These are phyloP conservation scores for Forsythia viridissima DNA, from an alignment of 257 asterid species.

Conservation along the genomic window DNA sequence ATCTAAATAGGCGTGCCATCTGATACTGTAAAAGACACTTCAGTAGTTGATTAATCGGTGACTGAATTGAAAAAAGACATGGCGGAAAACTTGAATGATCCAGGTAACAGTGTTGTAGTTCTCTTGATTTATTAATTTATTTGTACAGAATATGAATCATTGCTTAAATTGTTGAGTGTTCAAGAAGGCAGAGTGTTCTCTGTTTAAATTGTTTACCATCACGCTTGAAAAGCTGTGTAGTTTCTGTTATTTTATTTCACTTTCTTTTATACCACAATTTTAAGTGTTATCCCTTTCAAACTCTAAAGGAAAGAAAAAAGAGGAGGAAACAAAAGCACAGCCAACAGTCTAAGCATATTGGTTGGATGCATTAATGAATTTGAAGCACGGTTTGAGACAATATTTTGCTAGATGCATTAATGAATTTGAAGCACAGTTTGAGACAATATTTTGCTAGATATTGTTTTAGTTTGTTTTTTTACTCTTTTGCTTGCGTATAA, in stretches of 20 bases:
- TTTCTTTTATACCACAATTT: background rate
- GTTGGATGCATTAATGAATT: background rate
- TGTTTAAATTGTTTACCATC: background rate
- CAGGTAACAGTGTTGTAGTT: conserved; percentile 47
- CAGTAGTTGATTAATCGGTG: conserved; percentile 47
- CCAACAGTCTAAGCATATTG: background rate
- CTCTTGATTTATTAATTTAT: conserved; percentile 20
- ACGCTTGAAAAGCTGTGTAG: background rate
- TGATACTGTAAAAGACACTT: conserved; percentile 49
- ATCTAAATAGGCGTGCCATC: conserved; percentile 45
- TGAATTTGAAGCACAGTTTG: background rate
- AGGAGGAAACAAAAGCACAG: background rate
- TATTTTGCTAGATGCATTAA: background rate
- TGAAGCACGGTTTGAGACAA: background rate
- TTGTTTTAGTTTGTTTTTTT: background rate
- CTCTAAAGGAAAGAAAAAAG: conserved; percentile 6
- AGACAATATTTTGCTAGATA: background rate
- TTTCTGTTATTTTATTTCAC: background rate
- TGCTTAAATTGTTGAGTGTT: background rate
- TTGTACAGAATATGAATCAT: background rate
- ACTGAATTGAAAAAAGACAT: conserved; percentile 47
- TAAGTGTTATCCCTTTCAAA: conserved; percentile 11
- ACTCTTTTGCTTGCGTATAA: too few relatives aligned
- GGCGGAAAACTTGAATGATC: conserved; percentile 40
- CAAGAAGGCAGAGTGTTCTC: background rate